Evolutionary conservation across 495 filamentous ascomycete genomes (phyloP).

Genomic region (Podospora australis): DNA sequence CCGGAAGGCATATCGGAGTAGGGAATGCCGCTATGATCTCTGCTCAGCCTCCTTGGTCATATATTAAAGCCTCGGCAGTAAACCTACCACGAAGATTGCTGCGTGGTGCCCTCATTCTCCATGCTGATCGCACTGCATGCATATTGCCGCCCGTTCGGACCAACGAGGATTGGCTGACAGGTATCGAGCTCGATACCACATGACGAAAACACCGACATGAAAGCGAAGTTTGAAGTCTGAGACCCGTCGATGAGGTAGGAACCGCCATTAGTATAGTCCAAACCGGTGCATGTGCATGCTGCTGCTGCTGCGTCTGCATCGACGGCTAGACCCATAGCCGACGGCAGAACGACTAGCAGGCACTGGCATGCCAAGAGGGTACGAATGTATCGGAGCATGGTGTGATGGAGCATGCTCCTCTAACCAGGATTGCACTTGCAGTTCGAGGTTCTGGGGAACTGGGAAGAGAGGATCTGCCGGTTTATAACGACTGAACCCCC

Average conservation of each 20-base stretch:
- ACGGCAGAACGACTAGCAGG: no score
- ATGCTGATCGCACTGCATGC: slow-evolving; percentile 14
- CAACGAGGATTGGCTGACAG: slow-evolving; percentile 18
- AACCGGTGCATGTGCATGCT: slow-evolving; percentile 18
- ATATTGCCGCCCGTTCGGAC: slow-evolving; percentile 13
- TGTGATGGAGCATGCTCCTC: no score
- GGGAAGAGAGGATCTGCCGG: no score
- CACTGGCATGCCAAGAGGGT: no score
- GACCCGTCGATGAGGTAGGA: slow-evolving; percentile 23
- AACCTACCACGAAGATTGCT: slow-evolving; percentile 18
- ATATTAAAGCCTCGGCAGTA: no score
- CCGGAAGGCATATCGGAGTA: slow-evolving; percentile 16
- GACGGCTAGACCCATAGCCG: no score
- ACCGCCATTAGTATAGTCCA: slow-evolving; percentile 25
- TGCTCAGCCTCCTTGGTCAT: no score
- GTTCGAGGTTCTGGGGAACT: no score
- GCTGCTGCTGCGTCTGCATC: no score
- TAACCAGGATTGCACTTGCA: no score
- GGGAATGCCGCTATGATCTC: slow-evolving; percentile 12
- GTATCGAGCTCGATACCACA: slow-evolving; percentile 13
- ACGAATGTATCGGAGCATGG: no score
- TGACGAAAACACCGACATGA: slow-evolving; percentile 20
- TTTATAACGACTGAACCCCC: no score
- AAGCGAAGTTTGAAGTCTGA: slow-evolving; percentile 12
- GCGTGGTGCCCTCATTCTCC: slow-evolving; percentile 12